Conservation (phyloP, 2,329 filamentous ascomycete species). For the Huntiella moniliformis region DNA sequence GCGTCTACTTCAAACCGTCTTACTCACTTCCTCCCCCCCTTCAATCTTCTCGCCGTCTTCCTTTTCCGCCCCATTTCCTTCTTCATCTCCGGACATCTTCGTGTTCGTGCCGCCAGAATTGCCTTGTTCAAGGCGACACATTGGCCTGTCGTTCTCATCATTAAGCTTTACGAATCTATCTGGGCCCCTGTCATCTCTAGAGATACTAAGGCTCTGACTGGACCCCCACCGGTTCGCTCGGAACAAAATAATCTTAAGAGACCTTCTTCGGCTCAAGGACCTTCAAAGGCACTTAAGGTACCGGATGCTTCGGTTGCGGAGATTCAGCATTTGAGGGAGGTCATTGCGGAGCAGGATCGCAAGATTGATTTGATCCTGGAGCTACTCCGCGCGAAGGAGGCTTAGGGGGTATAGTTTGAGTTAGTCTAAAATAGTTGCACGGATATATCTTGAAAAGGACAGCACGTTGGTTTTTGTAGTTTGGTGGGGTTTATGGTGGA, state of each 20-base stretch:
- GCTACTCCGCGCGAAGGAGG: too few species aligned
- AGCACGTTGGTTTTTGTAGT: too few species aligned
- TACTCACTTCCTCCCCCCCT: constrained; percentile 51
- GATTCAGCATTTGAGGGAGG: too few species aligned
- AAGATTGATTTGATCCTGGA: constrained; percentile 30
- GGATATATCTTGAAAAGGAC: too few species aligned
- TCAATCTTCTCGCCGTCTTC: constrained; percentile 56
- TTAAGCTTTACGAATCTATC: constrained; percentile 46
- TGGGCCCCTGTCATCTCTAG: constrained; percentile 19
- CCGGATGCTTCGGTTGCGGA: constrained; percentile 15
- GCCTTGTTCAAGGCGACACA: constrained; percentile 44
- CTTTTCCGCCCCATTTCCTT: constrained; percentile 55
- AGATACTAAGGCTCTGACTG: not conserved
- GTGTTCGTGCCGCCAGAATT: constrained; percentile 43
- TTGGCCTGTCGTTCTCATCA: constrained; percentile 48
- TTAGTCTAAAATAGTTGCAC: too few species aligned
- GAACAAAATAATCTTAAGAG: not conserved
- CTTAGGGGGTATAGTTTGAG: too few species aligned
- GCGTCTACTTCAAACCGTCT: constrained; percentile 50
- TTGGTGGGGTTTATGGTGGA: too few species aligned
- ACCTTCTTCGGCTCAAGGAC: constrained; percentile 3
- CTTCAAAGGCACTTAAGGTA: constrained; percentile 26
- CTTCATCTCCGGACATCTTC: constrained; percentile 41
- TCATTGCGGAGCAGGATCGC: constrained; percentile 30
- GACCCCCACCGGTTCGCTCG: constrained; percentile 1